These are phyloP conservation scores for Smallanthus sonchifolius DNA, from an alignment of 129 eudicot species.

Conservation along the genomic window DNA sequence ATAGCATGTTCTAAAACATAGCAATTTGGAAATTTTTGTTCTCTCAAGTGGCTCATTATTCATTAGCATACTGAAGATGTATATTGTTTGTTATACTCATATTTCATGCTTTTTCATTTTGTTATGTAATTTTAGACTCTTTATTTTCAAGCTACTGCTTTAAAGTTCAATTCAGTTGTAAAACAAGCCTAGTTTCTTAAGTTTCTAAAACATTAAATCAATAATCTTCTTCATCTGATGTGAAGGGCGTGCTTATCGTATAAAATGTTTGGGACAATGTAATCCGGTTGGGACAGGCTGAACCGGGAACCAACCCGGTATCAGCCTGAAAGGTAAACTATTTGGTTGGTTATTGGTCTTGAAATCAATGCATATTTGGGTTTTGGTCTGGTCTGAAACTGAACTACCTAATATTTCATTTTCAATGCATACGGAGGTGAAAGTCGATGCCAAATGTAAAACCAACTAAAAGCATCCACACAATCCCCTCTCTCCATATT, in stretches of 20 bases:
- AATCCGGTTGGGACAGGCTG: no score
- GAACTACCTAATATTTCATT: not conserved
- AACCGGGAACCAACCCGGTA: no score
- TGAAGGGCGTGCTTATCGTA: not conserved
- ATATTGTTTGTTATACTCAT: conserved; percentile 23
- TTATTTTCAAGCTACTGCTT: conserved; percentile 12
- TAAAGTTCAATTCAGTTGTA: conserved; percentile 9
- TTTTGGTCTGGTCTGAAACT: not conserved
- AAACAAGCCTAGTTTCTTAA: conserved; percentile 11
- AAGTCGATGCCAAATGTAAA: not conserved
- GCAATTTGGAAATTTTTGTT: conserved; percentile 23
- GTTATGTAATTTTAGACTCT: conserved; percentile 21
- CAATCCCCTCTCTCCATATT: no score
- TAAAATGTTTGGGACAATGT: not conserved
- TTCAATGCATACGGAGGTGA: not conserved
- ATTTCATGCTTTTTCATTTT: conserved; percentile 20
- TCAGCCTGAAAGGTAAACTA: not conserved
- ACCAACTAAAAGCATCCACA: not conserved
- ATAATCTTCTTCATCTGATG: not conserved
- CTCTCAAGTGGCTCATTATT: conserved; percentile 11
- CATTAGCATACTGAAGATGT: conserved; percentile 38
- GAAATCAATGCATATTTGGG: not conserved
- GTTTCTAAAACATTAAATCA: not conserved
- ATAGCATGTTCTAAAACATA: conserved; percentile 11
- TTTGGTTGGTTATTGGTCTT: not conserved